These are phyloP conservation scores for Leccinum olivaceopallidum DNA, from an alignment of 768 basidiomycete species.

Conservation along the genomic window DNA sequence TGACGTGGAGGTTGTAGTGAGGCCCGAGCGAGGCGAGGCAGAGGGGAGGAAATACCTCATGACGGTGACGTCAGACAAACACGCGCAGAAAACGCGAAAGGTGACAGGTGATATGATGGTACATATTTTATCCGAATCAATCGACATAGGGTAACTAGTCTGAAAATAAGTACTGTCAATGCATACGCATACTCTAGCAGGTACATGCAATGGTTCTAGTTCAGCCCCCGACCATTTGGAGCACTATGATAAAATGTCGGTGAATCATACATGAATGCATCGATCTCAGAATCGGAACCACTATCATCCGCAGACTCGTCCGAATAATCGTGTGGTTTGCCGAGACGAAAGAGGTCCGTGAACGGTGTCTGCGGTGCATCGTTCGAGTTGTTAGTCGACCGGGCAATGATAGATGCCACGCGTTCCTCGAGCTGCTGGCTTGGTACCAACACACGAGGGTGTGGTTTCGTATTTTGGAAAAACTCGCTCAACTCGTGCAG, in stretches of 20 bases:
- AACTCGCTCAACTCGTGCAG: conserved; percentile 74
- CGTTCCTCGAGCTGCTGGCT: conserved; percentile 70
- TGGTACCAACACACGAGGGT: conserved; percentile 42
- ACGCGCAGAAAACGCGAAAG: conserved; percentile 17
- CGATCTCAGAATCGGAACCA: conserved; percentile 38
- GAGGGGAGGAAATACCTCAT: conserved; percentile 8
- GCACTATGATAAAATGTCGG: conserved; percentile 44
- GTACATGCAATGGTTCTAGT: conserved; percentile 12
- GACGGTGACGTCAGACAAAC: conserved; percentile 24
- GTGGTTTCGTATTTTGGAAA: conserved; percentile 53
- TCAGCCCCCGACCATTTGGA: conserved; percentile 41
- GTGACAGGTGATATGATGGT: not conserved
- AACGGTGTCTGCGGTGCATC: conserved; percentile 80
- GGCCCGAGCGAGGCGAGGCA: conserved; percentile 12
- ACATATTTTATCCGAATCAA: conserved; percentile 1
- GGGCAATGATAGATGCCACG: conserved; percentile 80
- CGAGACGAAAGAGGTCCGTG: conserved; percentile 71
- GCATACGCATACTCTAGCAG: conserved; percentile 6
- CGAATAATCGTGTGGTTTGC: conserved; percentile 33
- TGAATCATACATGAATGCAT: conserved; percentile 66
- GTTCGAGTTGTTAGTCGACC: conserved; percentile 56
- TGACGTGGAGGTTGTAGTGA: conserved; percentile 20
- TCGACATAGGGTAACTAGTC: not conserved
- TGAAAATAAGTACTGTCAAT: not conserved
- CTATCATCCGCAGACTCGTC: conserved; percentile 52